Evolutionary conservation across 2,329 filamentous ascomycete species (phyloP).

Genomic region (Sphaerulina vaccinii): DNA sequence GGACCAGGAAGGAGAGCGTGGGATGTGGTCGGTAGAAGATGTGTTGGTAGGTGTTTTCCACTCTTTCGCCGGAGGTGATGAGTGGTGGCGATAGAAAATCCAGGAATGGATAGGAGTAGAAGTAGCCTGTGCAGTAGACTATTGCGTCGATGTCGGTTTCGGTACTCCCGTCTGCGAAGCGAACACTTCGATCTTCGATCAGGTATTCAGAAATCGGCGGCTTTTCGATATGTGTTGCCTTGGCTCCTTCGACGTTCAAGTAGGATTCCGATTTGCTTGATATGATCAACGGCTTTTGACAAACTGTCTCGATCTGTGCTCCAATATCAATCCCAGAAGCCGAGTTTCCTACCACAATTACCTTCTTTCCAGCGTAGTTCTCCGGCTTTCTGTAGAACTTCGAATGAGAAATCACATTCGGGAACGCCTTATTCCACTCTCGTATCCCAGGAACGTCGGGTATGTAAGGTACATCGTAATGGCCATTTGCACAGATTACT

Average conservation of each 20-base stretch:
- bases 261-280: slow-evolving; percentile 56
- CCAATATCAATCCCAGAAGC: slow-evolving; percentile 84
- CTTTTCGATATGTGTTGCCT: slow-evolving; percentile 56
- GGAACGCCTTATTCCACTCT: slow-evolving; percentile 42
- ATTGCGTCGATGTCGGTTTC: slow-evolving; percentile 71
- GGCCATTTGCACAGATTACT: slow-evolving; percentile 49
- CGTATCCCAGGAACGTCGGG: slow-evolving; percentile 43
- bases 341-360: slow-evolving; percentile 79
- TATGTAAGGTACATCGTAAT: slow-evolving; percentile 49
- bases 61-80: slow-evolving; percentile 66
- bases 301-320: slow-evolving; percentile 66
- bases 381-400: slow-evolving; percentile 73
- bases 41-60: slow-evolving; percentile 74
- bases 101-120: slow-evolving; percentile 79
- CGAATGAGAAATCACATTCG: slow-evolving; percentile 53
- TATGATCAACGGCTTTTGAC: slow-evolving; percentile 62
- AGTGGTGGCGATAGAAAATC: slow-evolving; percentile 52
- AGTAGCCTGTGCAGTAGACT: slow-evolving; percentile 86
- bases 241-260: slow-evolving; percentile 39
- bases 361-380: slow-evolving; percentile 64
- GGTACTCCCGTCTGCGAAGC: slow-evolving; percentile 64
- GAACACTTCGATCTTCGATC: slow-evolving; percentile 59
- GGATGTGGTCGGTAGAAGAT: slow-evolving; percentile 73
- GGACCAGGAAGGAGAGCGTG: slow-evolving; percentile 71
- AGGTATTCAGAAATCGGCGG: slow-evolving; percentile 56